Base-by-base conservation (phyloP, 768 basidiomycete species). In the Collybia mongolica region DNA sequence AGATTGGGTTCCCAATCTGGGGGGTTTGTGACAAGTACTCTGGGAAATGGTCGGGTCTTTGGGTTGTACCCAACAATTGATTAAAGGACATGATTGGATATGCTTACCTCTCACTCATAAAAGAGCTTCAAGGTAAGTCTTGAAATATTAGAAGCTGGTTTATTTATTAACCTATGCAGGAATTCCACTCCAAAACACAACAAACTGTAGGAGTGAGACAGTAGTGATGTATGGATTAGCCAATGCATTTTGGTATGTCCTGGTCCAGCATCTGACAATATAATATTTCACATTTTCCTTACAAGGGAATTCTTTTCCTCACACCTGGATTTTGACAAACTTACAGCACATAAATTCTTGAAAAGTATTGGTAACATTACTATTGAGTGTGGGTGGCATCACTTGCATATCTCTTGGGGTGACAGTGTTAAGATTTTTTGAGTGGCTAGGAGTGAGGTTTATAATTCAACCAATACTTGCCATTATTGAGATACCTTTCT, bases 51-150 rank as follows among this genome's bases (percentile, higher is more conserved):
- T 46, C 67, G 0, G 59, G 60, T 4, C 20, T 63, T 8, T 64
- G 64, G 61, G 66, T 68, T 18, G 58, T 70, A 7, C 70, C 65
- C 4, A 67, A 58, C 39, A 72, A 72, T 46, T 48, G 60, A 1
- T 15, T 60, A 2, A 54, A 53, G 17, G 45, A 41, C 5, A 51
- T 54, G 0, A 55, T 72, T 42, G 65, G 56, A 36, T 69, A 67
- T 39, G 20, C 67, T 1, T 71, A 58, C 38, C 52, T 70, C 0
- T 29, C 24, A 3, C 43, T 64, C 12, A 53, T 68, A 15, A 46
- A 42, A 19, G 15, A 32, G 17, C 44, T 32, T 6, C 14, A 24
- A 1, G 28, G 44, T 44, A 11, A 18, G 26, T 44, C 17, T 44
- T 3, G 5, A 17, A 5, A 17, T 17, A 1, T 1, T 5, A 8